phyloP scores from a whole-genome alignment of 768 basidiomycete species.

The Podaxis carcinomalis region DNA sequence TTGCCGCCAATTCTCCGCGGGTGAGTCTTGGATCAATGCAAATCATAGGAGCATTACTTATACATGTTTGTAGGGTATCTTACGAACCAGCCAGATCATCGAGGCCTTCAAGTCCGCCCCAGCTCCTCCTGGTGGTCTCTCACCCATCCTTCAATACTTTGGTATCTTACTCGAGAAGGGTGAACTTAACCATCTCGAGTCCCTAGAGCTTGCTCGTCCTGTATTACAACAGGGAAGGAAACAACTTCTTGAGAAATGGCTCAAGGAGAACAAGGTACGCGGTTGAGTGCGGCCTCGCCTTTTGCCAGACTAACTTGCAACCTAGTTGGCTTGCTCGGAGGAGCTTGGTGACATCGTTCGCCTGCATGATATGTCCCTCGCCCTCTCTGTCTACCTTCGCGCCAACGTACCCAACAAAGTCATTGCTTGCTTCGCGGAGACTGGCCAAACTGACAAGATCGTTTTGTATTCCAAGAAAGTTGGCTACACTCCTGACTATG shows the following conservation, averaged over 20 bases:
- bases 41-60: slow-evolving; percentile 2
- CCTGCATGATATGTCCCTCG: slow-evolving; percentile 92
- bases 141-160: slow-evolving; percentile 97
- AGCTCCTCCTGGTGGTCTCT: slow-evolving; percentile 83
- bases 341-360: slow-evolving; percentile 98
- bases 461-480: slow-evolving; percentile 97
- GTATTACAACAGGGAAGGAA: slow-evolving; percentile 96
- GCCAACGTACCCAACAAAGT: slow-evolving; percentile 99
- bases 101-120: slow-evolving; percentile 97
- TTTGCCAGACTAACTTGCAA: background rate
- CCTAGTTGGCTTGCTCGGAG: slow-evolving; percentile 93
- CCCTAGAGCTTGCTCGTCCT: slow-evolving; percentile 91
- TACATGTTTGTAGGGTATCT: slow-evolving; percentile 62
- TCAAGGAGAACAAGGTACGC: slow-evolving; percentile 96
- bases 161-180: slow-evolving; percentile 98
- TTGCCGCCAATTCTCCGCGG: slow-evolving; percentile 95
- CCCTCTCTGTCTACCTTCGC: slow-evolving; percentile 94
- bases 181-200: slow-evolving; percentile 94
- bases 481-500: slow-evolving; percentile 89
- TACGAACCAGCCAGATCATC: slow-evolving; percentile 92
- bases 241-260: slow-evolving; percentile 96
- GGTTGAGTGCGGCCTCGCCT: background rate
- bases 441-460: slow-evolving; percentile 98
- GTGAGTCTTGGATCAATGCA: slow-evolving; percentile 34
- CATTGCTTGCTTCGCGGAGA: slow-evolving; percentile 98